A percentile compares a stretch with the other conserved stretches of the same genome.
phyloP scores from a whole-genome alignment of 345 rosid species.

The Reutealis trisperma region DNA sequence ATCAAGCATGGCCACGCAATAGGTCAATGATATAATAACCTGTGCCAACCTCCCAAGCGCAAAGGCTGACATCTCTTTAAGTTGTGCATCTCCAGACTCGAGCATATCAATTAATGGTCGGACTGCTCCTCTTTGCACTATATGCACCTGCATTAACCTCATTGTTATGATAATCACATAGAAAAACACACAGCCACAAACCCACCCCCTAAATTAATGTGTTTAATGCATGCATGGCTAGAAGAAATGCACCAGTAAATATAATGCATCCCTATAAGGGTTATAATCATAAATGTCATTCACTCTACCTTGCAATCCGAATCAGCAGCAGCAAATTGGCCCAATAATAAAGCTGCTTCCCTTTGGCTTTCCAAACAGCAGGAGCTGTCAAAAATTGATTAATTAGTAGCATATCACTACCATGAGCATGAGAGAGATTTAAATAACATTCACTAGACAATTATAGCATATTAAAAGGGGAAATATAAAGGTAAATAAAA shows the following conservation, averaged over 20 bases:
- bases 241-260: not conserved
- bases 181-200: not conserved
- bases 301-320: conserved; percentile 68
- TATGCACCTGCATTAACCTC: conserved; percentile 59
- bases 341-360: conserved; percentile 75
- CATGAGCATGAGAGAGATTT: not conserved
- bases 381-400: conserved; percentile 42
- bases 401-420: conserved; percentile 5
- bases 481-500: not conserved
- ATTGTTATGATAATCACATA: conserved; percentile 8
- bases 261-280: not conserved
- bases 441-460: conserved; percentile 5
- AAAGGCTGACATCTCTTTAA: conserved; percentile 77
- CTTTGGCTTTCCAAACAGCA: conserved; percentile 67
- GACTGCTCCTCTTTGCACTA: conserved; percentile 77
- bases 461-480: not conserved
- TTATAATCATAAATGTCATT: conserved; percentile 4
- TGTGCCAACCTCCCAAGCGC: conserved; percentile 85
- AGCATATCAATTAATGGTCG: conserved; percentile 75
- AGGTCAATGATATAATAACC: conserved; percentile 38
- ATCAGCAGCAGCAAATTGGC: conserved; percentile 84
- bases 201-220: not conserved
- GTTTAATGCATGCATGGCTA: not conserved
- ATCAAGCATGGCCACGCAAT: conserved; percentile 2
- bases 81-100: conserved; percentile 56